These are phyloP conservation scores for Fusarium clavum DNA, from an alignment of 2,329 filamentous ascomycete species.

Conservation along the genomic window DNA sequence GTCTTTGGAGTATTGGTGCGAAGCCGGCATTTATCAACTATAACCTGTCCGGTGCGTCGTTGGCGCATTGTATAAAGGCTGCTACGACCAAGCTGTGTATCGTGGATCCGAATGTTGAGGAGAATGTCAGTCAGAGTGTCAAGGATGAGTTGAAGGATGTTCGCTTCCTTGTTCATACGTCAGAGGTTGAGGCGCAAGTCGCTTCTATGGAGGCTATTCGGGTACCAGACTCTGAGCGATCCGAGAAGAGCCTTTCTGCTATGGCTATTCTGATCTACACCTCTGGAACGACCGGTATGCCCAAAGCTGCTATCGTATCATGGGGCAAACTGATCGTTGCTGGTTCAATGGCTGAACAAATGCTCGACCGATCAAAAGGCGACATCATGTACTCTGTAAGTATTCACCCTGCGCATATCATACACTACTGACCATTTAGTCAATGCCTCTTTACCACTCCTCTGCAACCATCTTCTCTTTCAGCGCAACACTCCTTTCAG, in stretches of 20 bases:
- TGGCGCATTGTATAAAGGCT: slow-evolving; percentile 79
- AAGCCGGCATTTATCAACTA: slow-evolving; percentile 91
- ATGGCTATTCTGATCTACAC: slow-evolving; percentile 85
- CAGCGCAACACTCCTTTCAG: slow-evolving; percentile 67
- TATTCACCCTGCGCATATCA: neutral
- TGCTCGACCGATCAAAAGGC: slow-evolving; percentile 67
- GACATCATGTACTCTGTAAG: slow-evolving; percentile 82
- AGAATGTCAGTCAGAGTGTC: slow-evolving; percentile 69
- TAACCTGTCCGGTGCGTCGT: slow-evolving; percentile 76
- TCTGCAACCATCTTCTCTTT: slow-evolving; percentile 80
- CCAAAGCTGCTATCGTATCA: slow-evolving; percentile 82
- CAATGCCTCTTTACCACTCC: slow-evolving; percentile 91
- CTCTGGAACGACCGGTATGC: slow-evolving; percentile 85
- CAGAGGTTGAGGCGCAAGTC: slow-evolving; percentile 67
- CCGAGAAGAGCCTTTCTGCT: slow-evolving; percentile 62
- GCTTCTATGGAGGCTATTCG: slow-evolving; percentile 63
- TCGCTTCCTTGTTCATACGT: slow-evolving; percentile 71
- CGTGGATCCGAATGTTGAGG: slow-evolving; percentile 71
- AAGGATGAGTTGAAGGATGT: slow-evolving; percentile 62
- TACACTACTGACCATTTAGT: slow-evolving; percentile 56
- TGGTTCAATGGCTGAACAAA: slow-evolving; percentile 51
- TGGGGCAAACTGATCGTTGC: slow-evolving; percentile 73
- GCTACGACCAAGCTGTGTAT: slow-evolving; percentile 76
- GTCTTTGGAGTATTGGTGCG: slow-evolving; percentile 85
- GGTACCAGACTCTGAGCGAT: slow-evolving; percentile 67